Conservation (phyloP, 2,329 filamentous ascomycete genomes). For the Scedosporium boydii region DNA sequence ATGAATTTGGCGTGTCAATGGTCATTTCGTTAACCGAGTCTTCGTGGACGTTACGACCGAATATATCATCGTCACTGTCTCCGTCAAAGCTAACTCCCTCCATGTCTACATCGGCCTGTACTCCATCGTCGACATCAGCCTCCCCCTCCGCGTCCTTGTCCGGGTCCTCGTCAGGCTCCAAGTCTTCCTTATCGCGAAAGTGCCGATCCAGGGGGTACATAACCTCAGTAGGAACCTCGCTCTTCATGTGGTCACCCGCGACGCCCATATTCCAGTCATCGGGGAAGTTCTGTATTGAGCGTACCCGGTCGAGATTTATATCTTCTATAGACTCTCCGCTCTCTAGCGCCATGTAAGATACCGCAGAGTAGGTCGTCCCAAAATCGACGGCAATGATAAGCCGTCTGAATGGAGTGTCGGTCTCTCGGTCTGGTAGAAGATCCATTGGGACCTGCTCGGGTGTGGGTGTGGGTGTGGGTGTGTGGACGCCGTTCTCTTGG, state of each 20-base stretch:
- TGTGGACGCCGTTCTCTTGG: too few relatives aligned
- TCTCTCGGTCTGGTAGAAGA: too few relatives aligned
- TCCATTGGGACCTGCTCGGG: too few relatives aligned
- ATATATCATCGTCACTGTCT: neutral
- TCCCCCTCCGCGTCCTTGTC: neutral
- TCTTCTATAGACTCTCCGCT: neutral
- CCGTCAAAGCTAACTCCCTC: neutral
- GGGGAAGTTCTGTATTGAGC: neutral
- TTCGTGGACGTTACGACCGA: neutral
- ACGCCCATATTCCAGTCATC: neutral
- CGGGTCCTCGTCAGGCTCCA: neutral
- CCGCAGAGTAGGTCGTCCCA: neutral
- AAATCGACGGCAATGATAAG: neutral
- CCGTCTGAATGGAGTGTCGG: too few relatives aligned
- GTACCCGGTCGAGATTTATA: neutral
- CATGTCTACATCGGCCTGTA: neutral
- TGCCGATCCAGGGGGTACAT: neutral
- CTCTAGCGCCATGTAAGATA: neutral
- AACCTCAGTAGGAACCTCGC: neutral
- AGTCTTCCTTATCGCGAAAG: neutral
- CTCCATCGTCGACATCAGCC: neutral
- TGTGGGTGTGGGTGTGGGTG: too few relatives aligned
- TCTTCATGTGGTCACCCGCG: neutral
- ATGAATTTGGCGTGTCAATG: neutral
- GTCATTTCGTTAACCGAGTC: neutral